Evolutionary conservation across 108 stramenopile species (phyloP), one percentile per base, ranked within the genome.

Genomic region (Cyclotella sp.): DNA sequence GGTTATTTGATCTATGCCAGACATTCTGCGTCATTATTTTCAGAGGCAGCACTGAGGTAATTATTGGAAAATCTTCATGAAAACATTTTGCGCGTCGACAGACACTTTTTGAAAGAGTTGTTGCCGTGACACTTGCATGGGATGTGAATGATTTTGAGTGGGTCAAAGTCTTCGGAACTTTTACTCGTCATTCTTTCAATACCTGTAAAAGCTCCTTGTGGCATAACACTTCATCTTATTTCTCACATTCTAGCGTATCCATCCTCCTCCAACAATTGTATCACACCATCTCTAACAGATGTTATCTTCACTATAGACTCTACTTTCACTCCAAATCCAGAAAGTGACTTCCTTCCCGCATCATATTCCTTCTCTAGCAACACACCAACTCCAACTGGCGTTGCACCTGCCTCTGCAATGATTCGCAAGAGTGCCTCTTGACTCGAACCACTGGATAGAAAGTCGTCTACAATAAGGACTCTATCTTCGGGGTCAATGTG

Each of bases 391-490:
- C 95, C 95, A 27, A 94, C 89, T 19, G 89, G 79, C 15, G 83
- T 84, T 14, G 95, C 95, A 12, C 90, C 95, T 0, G 95, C 83
- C 27, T 94, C 95, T 47, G 84, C 82, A 27, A 93, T 68, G 45
- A 96, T 93, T 12, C 90, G 71, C 60, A 96, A 68, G 62, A 96
- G 72, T 27, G 95, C 95, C 71, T 94, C 95, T 68, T 96, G 95
- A 58, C 89, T 85, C 16, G 88, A 74, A n/a, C 95, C 95, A 52
- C 90, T 89, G 34, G 89, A 90, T 13, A 96, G 82, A 84, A 96
- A 94, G 61, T 96, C 95, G 72, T 96, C 95, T 12, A 96, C 87
- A 51, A 94, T 81, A 27, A 96, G 82, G n/a, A 96, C 80, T n/a
- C 93, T 84, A 81, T 96, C 95, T 24, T 85, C 85, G 41, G 84